Base-by-base conservation (phyloP, 352 stramenopile species). In the Pythium insidiosum region DNA sequence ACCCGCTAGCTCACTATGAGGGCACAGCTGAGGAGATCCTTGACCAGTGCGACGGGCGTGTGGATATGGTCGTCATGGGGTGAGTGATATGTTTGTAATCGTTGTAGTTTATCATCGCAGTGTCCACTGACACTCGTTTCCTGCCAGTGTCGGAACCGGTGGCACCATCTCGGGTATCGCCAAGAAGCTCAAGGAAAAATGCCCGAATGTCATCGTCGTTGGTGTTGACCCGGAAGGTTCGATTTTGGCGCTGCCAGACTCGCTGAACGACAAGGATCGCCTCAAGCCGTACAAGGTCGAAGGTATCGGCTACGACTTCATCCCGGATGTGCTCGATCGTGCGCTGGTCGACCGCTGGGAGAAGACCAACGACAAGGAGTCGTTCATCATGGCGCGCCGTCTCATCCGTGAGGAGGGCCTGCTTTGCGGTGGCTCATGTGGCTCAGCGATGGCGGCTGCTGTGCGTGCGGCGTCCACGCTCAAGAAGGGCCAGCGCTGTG, bases 261-360 rank as follows among this genome's bases (percentile, higher is more conserved):
- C 31, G 20, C 45, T 98, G 38, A 98, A 98, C 65, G 89, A 98
- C 62, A 73, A 86, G 42, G 83, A 94, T 52, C 68, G 86, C 1
- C 63, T 97, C 20, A 56, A 82, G 37, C 42, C 81, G 13, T 97
- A 97, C 68, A 74, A 88, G 59, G 92, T 98, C 11, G 92, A 98
- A 63, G 95, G 95, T 6, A 98, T 98, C 47, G 92, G 95, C 31
- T 98, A 98, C 63, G 95, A 98, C 53, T 98, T 98, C 50, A 95
- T 98, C 31, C 95, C 95, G 6, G 66, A 89, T 10, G 95, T 98
- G 18, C 73, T 98, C 16, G 84, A 98, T 60, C 82, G 93, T 22
- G 70, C 49, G 3, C 62, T 98, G 6, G 74, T 98, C 2, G 91
- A 98, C 61, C 40, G 68, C 34, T 98, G 94, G 94, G 76, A 96